A percentile compares a stretch with the other conserved stretches of the same genome.
phyloP scores from a whole-genome alignment of 208 protist genomes.

The Acanthamoeba healyi region DNA sequence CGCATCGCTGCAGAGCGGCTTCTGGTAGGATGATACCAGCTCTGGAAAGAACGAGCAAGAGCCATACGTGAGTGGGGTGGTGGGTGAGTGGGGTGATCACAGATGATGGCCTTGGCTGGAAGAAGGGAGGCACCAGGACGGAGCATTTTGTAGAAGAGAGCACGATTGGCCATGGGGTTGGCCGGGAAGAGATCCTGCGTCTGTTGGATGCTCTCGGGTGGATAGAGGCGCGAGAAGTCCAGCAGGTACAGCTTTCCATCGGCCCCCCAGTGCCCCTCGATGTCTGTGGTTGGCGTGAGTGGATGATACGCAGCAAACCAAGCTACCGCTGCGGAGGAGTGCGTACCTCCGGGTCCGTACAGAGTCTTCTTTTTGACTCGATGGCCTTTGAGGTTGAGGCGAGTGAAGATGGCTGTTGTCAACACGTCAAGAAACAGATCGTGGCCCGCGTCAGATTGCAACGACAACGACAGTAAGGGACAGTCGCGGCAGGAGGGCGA shows the following conservation, averaged over 20 bases:
- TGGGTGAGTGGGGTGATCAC: not conserved
- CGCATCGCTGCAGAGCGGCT: slow-evolving; percentile 58
- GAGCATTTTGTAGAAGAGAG: slow-evolving; percentile 72
- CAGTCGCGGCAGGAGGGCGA: not conserved
- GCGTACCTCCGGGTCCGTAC: slow-evolving; percentile 39
- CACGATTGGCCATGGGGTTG: slow-evolving; percentile 32
- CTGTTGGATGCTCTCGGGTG: slow-evolving; percentile 7
- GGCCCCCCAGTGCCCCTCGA: slow-evolving; percentile 55
- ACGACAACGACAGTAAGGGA: not conserved
- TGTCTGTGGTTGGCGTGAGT: not conserved
- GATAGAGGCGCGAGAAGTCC: slow-evolving; percentile 61
- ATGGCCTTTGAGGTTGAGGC: slow-evolving; percentile 69
- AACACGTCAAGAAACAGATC: too few relatives aligned
- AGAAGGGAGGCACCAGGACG: not conserved
- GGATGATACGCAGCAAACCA: too few relatives aligned
- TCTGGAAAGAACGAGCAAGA: not conserved
- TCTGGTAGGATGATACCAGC: slow-evolving; percentile 53
- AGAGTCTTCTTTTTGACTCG: not conserved
- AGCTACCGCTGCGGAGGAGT: not conserved
- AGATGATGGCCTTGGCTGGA: not conserved
- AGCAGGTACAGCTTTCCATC: slow-evolving; percentile 68
- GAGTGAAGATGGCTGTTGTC: slow-evolving; percentile 62
- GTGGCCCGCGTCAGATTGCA: too few relatives aligned
- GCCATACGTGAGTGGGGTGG: not conserved
- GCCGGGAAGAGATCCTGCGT: slow-evolving; percentile 5